A percentile compares a stretch with the other conserved stretches of the same genome.
phyloP scores from a whole-genome alignment of 352 stramenopile genomes.

The Pythium pectinolyticum region DNA sequence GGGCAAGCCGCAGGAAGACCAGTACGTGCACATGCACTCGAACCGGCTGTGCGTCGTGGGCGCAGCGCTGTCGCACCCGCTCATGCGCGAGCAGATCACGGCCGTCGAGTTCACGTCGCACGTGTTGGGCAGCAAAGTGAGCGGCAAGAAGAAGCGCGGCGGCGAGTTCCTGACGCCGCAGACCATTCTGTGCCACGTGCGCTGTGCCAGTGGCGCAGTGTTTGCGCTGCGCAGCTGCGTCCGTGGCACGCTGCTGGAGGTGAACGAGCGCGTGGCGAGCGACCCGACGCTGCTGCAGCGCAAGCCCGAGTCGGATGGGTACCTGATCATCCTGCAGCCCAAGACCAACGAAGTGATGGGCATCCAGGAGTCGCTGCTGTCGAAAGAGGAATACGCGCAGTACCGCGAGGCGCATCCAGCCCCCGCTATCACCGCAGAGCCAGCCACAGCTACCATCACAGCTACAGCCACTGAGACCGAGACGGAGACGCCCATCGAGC shows the following conservation, averaged over 20 bases:
- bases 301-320: slow-evolving; percentile 73
- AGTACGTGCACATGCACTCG: slow-evolving; percentile 90
- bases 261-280: slow-evolving; percentile 66
- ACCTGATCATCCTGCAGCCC: slow-evolving; percentile 79
- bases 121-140: slow-evolving; percentile 71
- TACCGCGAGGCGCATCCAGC: slow-evolving; percentile 38
- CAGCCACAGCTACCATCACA: too few relatives aligned
- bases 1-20: slow-evolving; percentile 64
- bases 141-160: slow-evolving; percentile 88
- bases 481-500: neutral
- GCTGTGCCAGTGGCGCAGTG: slow-evolving; percentile 55
- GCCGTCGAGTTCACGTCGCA: slow-evolving; percentile 62
- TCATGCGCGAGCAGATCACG: slow-evolving; percentile 65
- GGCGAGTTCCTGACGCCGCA: slow-evolving; percentile 70
- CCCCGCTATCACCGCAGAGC: neutral
- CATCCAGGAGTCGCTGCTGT: slow-evolving; percentile 82
- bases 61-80: slow-evolving; percentile 59
- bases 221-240: slow-evolving; percentile 81
- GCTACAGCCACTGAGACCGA: too few relatives aligned
- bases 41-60: slow-evolving; percentile 85
- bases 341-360: slow-evolving; percentile 77
- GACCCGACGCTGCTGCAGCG: slow-evolving; percentile 63
- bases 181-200: slow-evolving; percentile 65
- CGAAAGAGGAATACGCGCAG: slow-evolving; percentile 74
- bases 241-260: slow-evolving; percentile 72